These are phyloP conservation scores for Pleurotus cornucopiae DNA, from an alignment of 768 basidiomycete species.

Conservation along the genomic window DNA sequence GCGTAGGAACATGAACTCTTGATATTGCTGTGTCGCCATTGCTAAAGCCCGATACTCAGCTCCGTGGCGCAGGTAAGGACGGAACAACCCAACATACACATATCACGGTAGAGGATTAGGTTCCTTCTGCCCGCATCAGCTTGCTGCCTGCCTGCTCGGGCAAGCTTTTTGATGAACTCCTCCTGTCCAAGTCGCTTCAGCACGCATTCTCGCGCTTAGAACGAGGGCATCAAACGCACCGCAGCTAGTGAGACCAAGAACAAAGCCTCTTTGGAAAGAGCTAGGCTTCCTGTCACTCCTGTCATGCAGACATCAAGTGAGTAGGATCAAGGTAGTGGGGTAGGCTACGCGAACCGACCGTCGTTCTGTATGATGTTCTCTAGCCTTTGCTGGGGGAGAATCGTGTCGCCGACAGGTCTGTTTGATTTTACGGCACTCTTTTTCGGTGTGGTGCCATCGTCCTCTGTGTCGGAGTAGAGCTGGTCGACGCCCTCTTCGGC, in stretches of 20 bases:
- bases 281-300: constrained; percentile 59
- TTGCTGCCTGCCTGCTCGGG: constrained; percentile 63
- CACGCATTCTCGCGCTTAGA: constrained; percentile 1
- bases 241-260: constrained; percentile 76
- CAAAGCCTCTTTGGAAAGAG: constrained; percentile 71
- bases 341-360: constrained; percentile 36
- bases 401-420: constrained; percentile 32
- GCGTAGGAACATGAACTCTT: constrained; percentile 70
- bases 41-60: constrained; percentile 30
- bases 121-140: constrained; percentile 56
- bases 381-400: constrained; percentile 61
- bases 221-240: constrained; percentile 32
- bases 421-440: constrained; percentile 20
- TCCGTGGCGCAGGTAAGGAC: background rate
- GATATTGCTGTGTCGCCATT: constrained; percentile 52
- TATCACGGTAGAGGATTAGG: constrained; percentile 64
- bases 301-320: constrained; percentile 8
- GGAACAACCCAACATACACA: constrained; percentile 52
- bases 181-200: constrained; percentile 45
- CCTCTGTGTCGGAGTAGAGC: constrained; percentile 53
- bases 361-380: constrained; percentile 81
- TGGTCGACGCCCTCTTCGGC: constrained; percentile 63
- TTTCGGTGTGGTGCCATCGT: constrained; percentile 21
- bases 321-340: background rate
- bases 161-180: constrained; percentile 78